These are phyloP conservation scores for Phytophthora kernoviae DNA, from an alignment of 352 stramenopile genomes.

Conservation along the genomic window DNA sequence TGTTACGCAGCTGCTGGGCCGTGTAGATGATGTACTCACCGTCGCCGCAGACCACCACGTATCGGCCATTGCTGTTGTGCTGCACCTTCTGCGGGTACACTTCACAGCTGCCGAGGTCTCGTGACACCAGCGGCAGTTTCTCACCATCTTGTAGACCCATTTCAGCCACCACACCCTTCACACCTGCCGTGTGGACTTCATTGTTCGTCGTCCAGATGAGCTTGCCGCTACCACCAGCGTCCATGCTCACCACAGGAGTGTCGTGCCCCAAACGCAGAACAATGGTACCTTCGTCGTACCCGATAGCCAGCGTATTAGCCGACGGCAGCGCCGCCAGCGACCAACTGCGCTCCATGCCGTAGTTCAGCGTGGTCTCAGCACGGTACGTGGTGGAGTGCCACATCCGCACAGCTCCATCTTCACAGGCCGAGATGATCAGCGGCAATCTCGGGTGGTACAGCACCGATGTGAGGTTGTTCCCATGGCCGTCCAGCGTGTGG, in stretches of 20 bases:
- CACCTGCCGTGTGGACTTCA: slow-evolving; percentile 95
- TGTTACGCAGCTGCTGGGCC: slow-evolving; percentile 94
- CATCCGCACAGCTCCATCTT: slow-evolving; percentile 96
- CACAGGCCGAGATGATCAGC: slow-evolving; percentile 97
- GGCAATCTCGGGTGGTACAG: slow-evolving; percentile 99
- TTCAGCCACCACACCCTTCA: slow-evolving; percentile 90
- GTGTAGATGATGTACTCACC: slow-evolving; percentile 99
- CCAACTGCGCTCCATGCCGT: slow-evolving; percentile 99
- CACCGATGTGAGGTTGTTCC: slow-evolving; percentile 98
- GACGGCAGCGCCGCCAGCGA: slow-evolving; percentile 84
- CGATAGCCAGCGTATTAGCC: slow-evolving; percentile 94
- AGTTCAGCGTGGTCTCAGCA: slow-evolving; percentile 99
- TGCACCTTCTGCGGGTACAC: slow-evolving; percentile 97
- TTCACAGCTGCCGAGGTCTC: slow-evolving; percentile 97
- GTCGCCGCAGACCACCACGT: slow-evolving; percentile 98
- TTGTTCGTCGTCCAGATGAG: slow-evolving; percentile 99
- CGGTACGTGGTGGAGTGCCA: slow-evolving; percentile 96
- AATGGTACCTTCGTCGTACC: slow-evolving; percentile 95
- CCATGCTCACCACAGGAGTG: slow-evolving; percentile 97
- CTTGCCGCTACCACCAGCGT: slow-evolving; percentile 92
- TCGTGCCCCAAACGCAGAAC: slow-evolving; percentile 98
- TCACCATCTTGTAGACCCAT: slow-evolving; percentile 89
- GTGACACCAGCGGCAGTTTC: slow-evolving; percentile 75
- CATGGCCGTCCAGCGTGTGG: slow-evolving; percentile 98
- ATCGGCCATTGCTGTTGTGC: slow-evolving; percentile 99